These are phyloP conservation scores for Fusarium brachygibbosum DNA, from an alignment of 2,329 filamentous ascomycete species.

Conservation along the genomic window DNA sequence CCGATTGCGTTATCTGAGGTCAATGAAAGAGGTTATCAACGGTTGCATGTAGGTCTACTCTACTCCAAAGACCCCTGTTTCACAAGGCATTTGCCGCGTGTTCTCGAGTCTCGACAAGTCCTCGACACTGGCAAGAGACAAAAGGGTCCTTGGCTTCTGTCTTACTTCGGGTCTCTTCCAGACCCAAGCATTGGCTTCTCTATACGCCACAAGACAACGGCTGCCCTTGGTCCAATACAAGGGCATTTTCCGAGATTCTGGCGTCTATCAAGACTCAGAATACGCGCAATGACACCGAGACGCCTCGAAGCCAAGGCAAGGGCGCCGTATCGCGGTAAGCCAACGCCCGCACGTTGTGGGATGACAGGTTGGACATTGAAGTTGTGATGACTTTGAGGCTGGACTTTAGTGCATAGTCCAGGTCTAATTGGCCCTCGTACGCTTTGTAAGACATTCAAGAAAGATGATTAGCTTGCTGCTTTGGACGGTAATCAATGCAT, in stretches of 20 bases:
- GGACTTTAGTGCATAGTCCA: neutral
- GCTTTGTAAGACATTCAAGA: slow-evolving; percentile 21
- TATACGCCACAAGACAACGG: slow-evolving; percentile 42
- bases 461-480: slow-evolving; percentile 6
- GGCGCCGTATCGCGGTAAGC: slow-evolving; percentile 29
- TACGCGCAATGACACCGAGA: slow-evolving; percentile 10
- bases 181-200: slow-evolving; percentile 3
- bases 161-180: neutral
- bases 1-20: slow-evolving; percentile 10
- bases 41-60: slow-evolving; percentile 14
- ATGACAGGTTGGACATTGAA: slow-evolving; percentile 37
- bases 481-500: slow-evolving; percentile 10
- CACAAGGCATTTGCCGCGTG: slow-evolving; percentile 22
- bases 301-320: slow-evolving; percentile 19
- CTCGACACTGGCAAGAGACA: slow-evolving; percentile 22
- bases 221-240: slow-evolving; percentile 23
- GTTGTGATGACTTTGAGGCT: slow-evolving; percentile 14
- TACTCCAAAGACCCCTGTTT: slow-evolving; percentile 21
- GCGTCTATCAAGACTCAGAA: slow-evolving; percentile 26
- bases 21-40: slow-evolving; percentile 4
- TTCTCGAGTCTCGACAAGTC: neutral
- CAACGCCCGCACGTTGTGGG: slow-evolving; percentile 42
- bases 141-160: slow-evolving; percentile 6
- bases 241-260: slow-evolving; percentile 23
- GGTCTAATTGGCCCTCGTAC: slow-evolving; percentile 29